Evolutionary conservation across 352 stramenopile genomes (phyloP).

Genomic region (Phytophthora meadii): DNA sequence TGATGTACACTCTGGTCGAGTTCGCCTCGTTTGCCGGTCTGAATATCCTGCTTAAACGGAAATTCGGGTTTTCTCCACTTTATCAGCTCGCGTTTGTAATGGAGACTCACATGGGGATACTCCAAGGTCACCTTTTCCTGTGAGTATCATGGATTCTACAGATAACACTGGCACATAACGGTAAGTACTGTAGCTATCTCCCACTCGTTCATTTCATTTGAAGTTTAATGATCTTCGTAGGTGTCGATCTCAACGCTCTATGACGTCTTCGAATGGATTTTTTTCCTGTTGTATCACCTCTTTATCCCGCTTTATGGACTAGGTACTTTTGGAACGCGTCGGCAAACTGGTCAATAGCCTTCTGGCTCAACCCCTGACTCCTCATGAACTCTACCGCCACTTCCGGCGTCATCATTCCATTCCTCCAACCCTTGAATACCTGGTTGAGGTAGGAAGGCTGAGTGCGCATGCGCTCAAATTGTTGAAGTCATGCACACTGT

Average conservation of each 20-base stretch:
- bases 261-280: too few species aligned
- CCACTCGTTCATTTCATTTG: too few species aligned
- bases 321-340: slow-evolving; percentile 28
- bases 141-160: slow-evolving; percentile 39
- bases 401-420: neutral
- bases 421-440: too few species aligned
- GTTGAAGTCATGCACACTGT: too few species aligned
- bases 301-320: neutral
- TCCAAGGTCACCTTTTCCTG: too few species aligned
- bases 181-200: slow-evolving; percentile 8
- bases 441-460: too few species aligned
- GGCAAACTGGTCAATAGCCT: neutral
- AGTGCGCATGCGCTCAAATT: too few species aligned
- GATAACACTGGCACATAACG: slow-evolving; percentile 36
- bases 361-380: neutral
- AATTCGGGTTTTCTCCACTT: slow-evolving; percentile 33
- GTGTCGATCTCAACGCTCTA: too few species aligned
- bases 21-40: slow-evolving; percentile 9
- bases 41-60: slow-evolving; percentile 15
- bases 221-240: neutral
- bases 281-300: too few species aligned
- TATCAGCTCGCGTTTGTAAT: slow-evolving; percentile 51
- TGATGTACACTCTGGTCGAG: slow-evolving; percentile 30
- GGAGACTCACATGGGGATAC: slow-evolving; percentile 29
- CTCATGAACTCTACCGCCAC: neutral